Base-by-base conservation (phyloP, 1,284 basidiomycete species). In the Apiotrichum siamense region DNA sequence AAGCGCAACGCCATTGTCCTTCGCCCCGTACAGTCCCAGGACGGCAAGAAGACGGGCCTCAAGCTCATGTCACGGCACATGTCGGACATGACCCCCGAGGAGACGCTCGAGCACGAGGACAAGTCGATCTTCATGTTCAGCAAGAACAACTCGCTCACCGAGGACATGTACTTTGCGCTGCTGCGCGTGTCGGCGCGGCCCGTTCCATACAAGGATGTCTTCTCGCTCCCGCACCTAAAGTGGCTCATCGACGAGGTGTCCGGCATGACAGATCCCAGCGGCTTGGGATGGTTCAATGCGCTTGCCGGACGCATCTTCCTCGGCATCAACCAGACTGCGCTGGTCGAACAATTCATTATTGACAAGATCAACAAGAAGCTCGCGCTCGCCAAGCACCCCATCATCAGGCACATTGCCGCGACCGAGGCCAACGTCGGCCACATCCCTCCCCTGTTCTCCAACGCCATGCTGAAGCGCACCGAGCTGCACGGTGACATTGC, bases 401-500 rank as follows among this genome's bases (percentile, higher is more conserved):
- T 94, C 71, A 81, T 98, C 26, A 82, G 85, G 7, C 87, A 93
- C 52, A 80, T 98, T 54, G 79, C 83, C 35, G 88, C 97, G 24
- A 85, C 84, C 23, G 87, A 94, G 60, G 92, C 96, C 47, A 87
- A 88, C 42, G 83, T 97, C 33, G 94, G 94, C 11, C 83, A 84
- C 59, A 83, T 79, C 32, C 81, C 88, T 0, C 90, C 73, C 1
- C 86, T 83, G 51, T 78, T 94, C 55, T 88, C 86, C 77, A 92
- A 94, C 60, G 94, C 94, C 1, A 97, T 97, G 92, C 79, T 98
- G 52, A 97, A 97, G 75, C 88, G 94, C 61, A 81, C 97, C 48
- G 93, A 88, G 2, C 84, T 84, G 55, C 88, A 94, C 56, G 94
- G 96, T 18, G 88, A 94, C 59, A 88, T 91, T 0, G 81, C 87